Evolutionary conservation across 75 land plant genomes (phyloP), one percentile per base, ranked within the genome.

Genomic region (Picea glauca): DNA sequence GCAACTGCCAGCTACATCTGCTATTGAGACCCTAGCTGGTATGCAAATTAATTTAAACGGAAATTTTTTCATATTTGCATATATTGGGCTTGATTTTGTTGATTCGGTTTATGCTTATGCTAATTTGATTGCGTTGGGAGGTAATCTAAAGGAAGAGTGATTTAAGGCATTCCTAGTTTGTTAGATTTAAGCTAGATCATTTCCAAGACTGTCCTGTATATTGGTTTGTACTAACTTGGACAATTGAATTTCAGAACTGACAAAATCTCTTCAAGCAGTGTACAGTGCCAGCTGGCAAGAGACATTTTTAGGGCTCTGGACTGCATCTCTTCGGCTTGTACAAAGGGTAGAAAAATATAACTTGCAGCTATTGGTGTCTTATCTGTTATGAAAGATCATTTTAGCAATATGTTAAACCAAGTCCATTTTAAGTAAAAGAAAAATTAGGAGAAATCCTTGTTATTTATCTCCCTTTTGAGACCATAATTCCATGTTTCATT

Each of bases 261-360:
- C 94, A 43, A 96, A 92, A 75, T 80, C 91, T 58, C 85, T 96
- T 46, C 93, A 87, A 64, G 92, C 95, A 67, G 77, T 88, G 5
- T 88, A 94, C 61, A 88, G 88, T 18, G 83, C 90, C 31, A 91
- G 89, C 43, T 96, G 99, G 99, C 92, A 92, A 80, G 99, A 96
- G 30, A 80, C 94, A 33, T 96, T 96, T 75, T 83, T 92, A 66
- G 95, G 90, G 64, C 81, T 92, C 15, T 96, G 95, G 98, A 86
- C 88, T 63, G 87, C 99, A 58, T 86, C 90, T 54, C 79, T 96
- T 40, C 89, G 99, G 23, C 87, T 90, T 79, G 88, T 92, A 63
- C 90, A 92, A 81, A 87, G 99, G 92, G 99, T 96, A 87, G 74
- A 83, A 63, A 60, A 30, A 23, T 76, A 59, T 43, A n/a, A 3